These are phyloP conservation scores for Trichodelitschia bisporula DNA, from an alignment of 495 filamentous ascomycete genomes.

Conservation along the genomic window DNA sequence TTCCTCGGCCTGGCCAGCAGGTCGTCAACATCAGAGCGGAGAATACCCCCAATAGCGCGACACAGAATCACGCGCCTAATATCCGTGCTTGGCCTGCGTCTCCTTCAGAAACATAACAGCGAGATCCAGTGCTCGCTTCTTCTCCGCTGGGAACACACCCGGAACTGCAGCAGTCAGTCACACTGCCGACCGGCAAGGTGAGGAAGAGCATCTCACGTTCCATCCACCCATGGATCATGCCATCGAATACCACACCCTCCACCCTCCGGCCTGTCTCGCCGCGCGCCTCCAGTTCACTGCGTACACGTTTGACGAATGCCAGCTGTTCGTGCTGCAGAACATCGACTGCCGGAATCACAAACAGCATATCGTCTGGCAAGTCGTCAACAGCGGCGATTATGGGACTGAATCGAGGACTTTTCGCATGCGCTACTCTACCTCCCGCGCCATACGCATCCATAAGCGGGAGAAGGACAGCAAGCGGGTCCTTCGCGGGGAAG, in stretches of 20 bases:
- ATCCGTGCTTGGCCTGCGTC: too few relatives aligned
- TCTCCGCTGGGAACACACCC: too few relatives aligned
- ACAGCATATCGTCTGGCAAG: constrained; percentile 10
- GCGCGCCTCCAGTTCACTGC: constrained; percentile 3
- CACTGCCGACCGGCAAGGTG: too few relatives aligned
- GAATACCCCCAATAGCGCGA: too few relatives aligned
- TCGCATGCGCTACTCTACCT: constrained; percentile 3
- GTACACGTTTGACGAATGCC: constrained; percentile 9
- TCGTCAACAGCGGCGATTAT: constrained; percentile 7
- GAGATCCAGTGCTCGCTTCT: too few relatives aligned
- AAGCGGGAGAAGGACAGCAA: constrained; percentile 11
- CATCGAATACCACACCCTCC: constrained; percentile 9
- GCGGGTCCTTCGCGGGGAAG: constrained; percentile 12
- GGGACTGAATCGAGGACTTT: constrained; percentile 12
- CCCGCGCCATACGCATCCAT: constrained; percentile 11
- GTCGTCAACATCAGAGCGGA: too few relatives aligned
- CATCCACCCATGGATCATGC: constrained; percentile 16
- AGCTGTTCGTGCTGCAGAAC: constrained; percentile 12
- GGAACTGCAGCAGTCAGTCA: too few relatives aligned
- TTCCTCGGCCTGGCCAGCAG: too few relatives aligned
- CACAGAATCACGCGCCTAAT: too few relatives aligned
- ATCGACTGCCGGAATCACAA: constrained; percentile 10
- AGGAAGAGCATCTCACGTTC: constrained; percentile 12
- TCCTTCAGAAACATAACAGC: too few relatives aligned
- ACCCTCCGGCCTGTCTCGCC: constrained; percentile 8